Percentiles rank a stretch among this genome's conserved stretches.
phyloP scores from a whole-genome alignment of 257 asterid genomes.

The Jaltomata sinuosa region DNA sequence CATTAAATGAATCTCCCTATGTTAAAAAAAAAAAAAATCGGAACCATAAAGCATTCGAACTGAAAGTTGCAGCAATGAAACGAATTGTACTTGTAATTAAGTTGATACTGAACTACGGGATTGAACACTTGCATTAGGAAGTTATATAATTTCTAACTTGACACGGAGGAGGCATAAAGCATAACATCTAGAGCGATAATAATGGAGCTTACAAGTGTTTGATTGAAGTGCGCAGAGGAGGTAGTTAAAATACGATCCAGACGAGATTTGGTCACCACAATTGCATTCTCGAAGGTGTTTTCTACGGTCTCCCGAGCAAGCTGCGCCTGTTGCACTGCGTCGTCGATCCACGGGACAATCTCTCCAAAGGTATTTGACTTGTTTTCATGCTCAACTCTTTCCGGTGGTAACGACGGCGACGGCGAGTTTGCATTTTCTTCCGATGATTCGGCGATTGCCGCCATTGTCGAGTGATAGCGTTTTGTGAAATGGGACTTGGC shows the following conservation, averaged over 20 bases:
- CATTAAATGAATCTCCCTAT: neutral
- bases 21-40: neutral
- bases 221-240: conserved; percentile 73
- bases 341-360: conserved; percentile 49
- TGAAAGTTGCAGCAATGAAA: neutral
- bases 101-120: neutral
- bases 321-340: conserved; percentile 66
- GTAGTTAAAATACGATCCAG: conserved; percentile 66
- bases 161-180: neutral
- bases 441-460: conserved; percentile 10
- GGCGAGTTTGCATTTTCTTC: conserved; percentile 6
- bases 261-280: conserved; percentile 57
- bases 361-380: conserved; percentile 16
- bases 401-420: neutral
- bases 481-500: neutral
- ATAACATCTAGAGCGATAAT: neutral
- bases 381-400: neutral
- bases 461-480: conserved; percentile 4
- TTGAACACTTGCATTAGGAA: neutral
- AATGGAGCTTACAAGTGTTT: conserved; percentile 46
- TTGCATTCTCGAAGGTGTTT: conserved; percentile 44
- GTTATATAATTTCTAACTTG: neutral
- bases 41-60: neutral
- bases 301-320: conserved; percentile 45
- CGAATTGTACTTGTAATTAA: neutral